Base-by-base conservation (phyloP, 495 filamentous ascomycete species). In the Aspergillus mulundensis region DNA sequence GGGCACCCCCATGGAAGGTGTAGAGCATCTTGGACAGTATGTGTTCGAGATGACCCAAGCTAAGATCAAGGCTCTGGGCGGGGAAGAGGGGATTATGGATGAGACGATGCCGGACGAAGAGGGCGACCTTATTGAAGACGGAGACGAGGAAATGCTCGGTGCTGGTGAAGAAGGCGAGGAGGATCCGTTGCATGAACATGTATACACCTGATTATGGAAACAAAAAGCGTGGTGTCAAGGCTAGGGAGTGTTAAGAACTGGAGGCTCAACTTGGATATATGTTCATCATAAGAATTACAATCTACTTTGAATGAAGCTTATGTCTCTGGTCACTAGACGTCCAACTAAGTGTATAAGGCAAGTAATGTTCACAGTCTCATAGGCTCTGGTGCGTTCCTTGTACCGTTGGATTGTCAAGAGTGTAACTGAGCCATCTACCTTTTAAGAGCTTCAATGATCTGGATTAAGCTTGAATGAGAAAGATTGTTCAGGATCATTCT, bases 21-120 rank as follows among this genome's bases (percentile, higher is more conserved):
- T 97, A 7, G 94, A 97, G 73, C 94, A 98, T 78, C 72, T 98
- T 34, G 95, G 94, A 5, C 89, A 96, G 73, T 97, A 96, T 73
- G 94, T 98, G 20, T 96, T 84, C 72, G 90, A 98, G 73, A 97
- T 98, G 90, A 93, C 92, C 12, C 79, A 86, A 61, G 89, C 91
- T 19, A 94, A 88, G 69, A 72, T 96, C 5, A 80, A 86, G 63
- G 79, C 79, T 41, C 69, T 88, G 68, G 79, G 74, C 50, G 70
- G 76, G 59, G 65, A 72, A 24, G 66, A 61, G 23, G 58, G 71
- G 44, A 59, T 67, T 25, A 54, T 71, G 28, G 67, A 74, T 21
- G 70, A 72, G 14, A 59, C 59, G 6, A 57, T 68, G 43, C 69
- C 69, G 5, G 69, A 65, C 11, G 76, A 64, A 32, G 79, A 80